Conservation (phyloP, 495 filamentous ascomycete species). For the Daldinia caldariorum region DNA sequence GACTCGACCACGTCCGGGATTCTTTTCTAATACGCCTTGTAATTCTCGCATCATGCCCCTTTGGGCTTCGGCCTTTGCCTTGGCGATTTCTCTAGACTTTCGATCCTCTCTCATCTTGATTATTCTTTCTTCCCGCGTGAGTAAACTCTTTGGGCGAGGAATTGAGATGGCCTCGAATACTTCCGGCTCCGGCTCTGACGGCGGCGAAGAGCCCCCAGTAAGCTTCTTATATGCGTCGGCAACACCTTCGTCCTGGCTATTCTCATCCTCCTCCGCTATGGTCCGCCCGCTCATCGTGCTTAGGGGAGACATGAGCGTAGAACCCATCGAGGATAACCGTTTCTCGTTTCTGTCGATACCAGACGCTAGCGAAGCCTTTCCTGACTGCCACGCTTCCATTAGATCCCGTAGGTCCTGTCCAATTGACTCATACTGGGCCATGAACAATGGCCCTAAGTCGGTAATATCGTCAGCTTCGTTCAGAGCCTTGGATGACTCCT, state of each 20-base stretch:
- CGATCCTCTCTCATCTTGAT: slow-evolving; percentile 89
- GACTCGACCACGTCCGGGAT: slow-evolving; percentile 39
- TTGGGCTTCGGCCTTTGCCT: slow-evolving; percentile 79
- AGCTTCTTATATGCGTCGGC: slow-evolving; percentile 77
- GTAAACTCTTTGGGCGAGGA: slow-evolving; percentile 74
- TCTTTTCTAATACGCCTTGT: slow-evolving; percentile 45
- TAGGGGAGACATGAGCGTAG: slow-evolving; percentile 76
- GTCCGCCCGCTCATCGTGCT: slow-evolving; percentile 85
- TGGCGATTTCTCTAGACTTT: slow-evolving; percentile 69
- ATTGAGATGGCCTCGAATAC: slow-evolving; percentile 90
- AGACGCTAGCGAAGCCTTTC: slow-evolving; percentile 75
- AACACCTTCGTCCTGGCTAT: slow-evolving; percentile 54
- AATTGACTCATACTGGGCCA: slow-evolving; percentile 93
- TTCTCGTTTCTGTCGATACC: slow-evolving; percentile 79
- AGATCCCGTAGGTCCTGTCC: slow-evolving; percentile 84
- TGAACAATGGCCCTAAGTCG: slow-evolving; percentile 77
- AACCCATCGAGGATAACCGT: slow-evolving; percentile 72
- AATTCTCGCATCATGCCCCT: slow-evolving; percentile 91
- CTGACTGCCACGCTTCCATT: slow-evolving; percentile 91
- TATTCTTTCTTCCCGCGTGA: slow-evolving; percentile 89
- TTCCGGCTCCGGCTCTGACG: slow-evolving; percentile 65
- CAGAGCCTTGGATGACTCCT: slow-evolving; percentile 82
- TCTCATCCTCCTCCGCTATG: slow-evolving; percentile 82
- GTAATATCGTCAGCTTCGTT: slow-evolving; percentile 77
- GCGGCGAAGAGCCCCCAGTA: slow-evolving; percentile 69